Conservation (phyloP, 1,139 yeast genomes). For the Pichia sp. region DNA sequence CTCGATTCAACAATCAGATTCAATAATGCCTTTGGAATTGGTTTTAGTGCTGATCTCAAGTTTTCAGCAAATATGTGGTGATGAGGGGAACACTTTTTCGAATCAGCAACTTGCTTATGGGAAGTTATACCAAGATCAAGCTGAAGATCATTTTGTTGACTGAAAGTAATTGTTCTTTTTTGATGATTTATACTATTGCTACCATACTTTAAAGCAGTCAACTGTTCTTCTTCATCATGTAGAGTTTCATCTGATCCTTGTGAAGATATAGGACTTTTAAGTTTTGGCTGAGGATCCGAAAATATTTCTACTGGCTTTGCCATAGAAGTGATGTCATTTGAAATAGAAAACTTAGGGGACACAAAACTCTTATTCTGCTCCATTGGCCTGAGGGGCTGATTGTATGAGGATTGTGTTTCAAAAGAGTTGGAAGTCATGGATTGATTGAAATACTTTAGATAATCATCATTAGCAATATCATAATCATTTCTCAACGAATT, state of each 20-base stretch:
- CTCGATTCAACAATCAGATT: slow-evolving; percentile 64
- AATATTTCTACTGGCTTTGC: slow-evolving; percentile 11
- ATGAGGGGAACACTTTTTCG: slow-evolving; percentile 42
- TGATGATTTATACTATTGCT: neutral
- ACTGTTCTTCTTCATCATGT: neutral
- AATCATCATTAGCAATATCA: neutral
- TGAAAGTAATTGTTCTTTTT: neutral
- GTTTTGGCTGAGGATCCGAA: slow-evolving; percentile 6
- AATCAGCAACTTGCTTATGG: slow-evolving; percentile 21
- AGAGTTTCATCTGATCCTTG: slow-evolving; percentile 15
- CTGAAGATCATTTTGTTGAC: neutral
- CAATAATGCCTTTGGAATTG: slow-evolving; percentile 33
- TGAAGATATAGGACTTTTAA: slow-evolving; percentile 11
- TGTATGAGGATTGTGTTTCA: neutral
- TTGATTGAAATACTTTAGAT: slow-evolving; percentile 6
- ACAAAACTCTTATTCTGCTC: neutral
- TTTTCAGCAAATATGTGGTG: slow-evolving; percentile 31
- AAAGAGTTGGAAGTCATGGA: neutral
- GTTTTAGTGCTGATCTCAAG: slow-evolving; percentile 40
- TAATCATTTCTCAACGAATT: neutral
- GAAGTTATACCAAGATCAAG: neutral
- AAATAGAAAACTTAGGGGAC: neutral
- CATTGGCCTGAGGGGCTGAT: neutral
- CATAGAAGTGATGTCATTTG: neutral
- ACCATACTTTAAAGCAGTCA: neutral